Evolutionary conservation across 805 yeast genomes (phyloP).

Genomic region (Candida succiphila): DNA sequence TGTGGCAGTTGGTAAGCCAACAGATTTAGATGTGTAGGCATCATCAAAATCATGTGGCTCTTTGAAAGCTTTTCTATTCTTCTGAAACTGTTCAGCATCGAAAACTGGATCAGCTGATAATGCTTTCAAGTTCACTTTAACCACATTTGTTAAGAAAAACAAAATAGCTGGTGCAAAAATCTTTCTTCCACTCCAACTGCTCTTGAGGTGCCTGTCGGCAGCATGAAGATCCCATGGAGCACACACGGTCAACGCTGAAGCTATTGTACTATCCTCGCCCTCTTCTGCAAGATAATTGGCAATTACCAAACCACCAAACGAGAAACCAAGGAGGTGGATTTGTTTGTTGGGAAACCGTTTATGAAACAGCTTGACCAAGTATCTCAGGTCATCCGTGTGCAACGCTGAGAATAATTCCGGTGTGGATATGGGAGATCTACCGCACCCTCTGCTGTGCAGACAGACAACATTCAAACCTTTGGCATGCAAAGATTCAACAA

Average conservation of each 20-base stretch:
- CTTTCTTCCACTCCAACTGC: conserved; percentile 27
- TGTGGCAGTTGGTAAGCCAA: conserved; percentile 52
- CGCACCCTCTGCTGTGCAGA: conserved; percentile 68
- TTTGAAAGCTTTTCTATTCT: conserved; percentile 25
- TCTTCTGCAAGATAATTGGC: conserved; percentile 68
- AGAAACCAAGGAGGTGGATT: conserved; percentile 58
- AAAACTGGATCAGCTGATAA: conserved; percentile 19
- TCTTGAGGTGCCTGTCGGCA: conserved; percentile 34
- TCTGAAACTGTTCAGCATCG: conserved; percentile 16
- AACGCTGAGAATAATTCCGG: conserved; percentile 59
- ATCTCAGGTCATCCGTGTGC: conserved; percentile 61
- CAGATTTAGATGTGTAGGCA: conserved; percentile 46
- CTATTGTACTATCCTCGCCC: conserved; percentile 37
- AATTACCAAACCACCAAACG: conserved; percentile 61
- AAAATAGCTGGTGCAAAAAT: conserved; percentile 32
- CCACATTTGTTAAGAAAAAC: conserved; percentile 29
- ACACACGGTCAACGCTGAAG: conserved; percentile 51
- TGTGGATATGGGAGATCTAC: conserved; percentile 61
- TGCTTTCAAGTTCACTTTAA: conserved; percentile 32
- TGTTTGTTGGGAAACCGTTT: conserved; percentile 49
- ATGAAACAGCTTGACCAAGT: conserved; percentile 40
- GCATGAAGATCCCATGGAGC: conserved; percentile 68
- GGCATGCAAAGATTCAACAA: conserved; percentile 32
- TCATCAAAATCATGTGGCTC: conserved; percentile 51
- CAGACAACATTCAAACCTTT: conserved; percentile 44